Base-by-base conservation (phyloP, 148 eudicot genomes). In the Vaccinium myrtillus region DNA sequence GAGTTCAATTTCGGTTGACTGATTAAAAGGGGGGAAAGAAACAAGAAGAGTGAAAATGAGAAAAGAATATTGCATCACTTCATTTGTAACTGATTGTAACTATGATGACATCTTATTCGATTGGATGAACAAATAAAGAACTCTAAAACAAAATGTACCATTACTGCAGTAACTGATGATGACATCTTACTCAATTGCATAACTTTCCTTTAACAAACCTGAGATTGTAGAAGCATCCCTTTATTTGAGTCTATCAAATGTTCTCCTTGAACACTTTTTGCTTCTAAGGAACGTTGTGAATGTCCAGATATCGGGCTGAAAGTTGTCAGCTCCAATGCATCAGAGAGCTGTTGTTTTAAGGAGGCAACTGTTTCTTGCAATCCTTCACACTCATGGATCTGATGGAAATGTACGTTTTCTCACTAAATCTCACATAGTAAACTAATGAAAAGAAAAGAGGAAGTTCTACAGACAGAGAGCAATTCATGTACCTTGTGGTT, bases 321-420 rank as follows among this genome's bases (percentile, higher is more conserved):
- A 81, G 87, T 85, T 87, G 84, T 85, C 79, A 89, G 80, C 46
- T 95, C 95, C 58, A 84, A 55, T 54, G 89, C 87, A 84, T 91
- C 93, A 74, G 94, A 87, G n/a, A 93, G 93, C 90, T 95, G 96
- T 87, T 92, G 91, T 89, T 93, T 91, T 87, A 97, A 88, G 86
- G 93, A 88, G 78, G 82, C 75, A 82, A 92, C 83, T 83, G 93
- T 90, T 87, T 84, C 92, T 85, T 93, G 94, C 88, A 97, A 86
- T 82, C 87, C 91, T 89, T 93, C 92, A 91, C 98, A 95, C 89
- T 97, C 98, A 56, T 81, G 78, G 61, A 88, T 93, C 99, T 97
- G 91, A 86, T 36, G 53, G 21, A 77, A 84, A 78, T 43, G 15
- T 73, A 84, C 46, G 21, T 70, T 50, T 55, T 53, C 39, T 61